phyloP scores from a whole-genome alignment of 257 asterid genomes.

The Nicotiana sylvestris region DNA sequence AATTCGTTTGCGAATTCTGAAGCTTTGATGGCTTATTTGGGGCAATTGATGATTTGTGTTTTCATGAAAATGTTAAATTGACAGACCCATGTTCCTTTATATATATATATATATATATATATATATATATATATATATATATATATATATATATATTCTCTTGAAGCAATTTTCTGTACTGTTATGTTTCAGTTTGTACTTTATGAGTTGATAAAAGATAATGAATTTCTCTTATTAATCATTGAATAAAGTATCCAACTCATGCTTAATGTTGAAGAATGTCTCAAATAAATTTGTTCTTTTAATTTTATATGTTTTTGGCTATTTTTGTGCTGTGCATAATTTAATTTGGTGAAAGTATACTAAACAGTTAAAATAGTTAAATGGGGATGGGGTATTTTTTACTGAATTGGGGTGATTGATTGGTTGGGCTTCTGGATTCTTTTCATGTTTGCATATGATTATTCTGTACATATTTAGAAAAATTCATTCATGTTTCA shows the following conservation, averaged over 20 bases:
- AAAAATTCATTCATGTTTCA: not conserved
- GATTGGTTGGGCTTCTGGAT: not conserved
- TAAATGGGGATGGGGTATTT: not conserved
- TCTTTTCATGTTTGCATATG: not conserved
- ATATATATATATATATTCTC: too few relatives aligned
- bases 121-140: too few relatives aligned
- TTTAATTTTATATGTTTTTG: not conserved
- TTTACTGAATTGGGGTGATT: not conserved
- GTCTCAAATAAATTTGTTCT: not conserved
- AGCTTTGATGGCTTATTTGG: not conserved
- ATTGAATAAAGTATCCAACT: not conserved
- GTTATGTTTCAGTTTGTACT: not conserved
- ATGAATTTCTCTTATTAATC: not conserved
- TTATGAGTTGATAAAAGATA: not conserved
- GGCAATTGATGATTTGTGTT: not conserved
- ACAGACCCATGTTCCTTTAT: not conserved
- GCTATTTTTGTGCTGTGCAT: not conserved
- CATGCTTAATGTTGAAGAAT: not conserved
- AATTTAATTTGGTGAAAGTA: not conserved
- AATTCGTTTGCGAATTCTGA: not conserved
- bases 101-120: too few relatives aligned
- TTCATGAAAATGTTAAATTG: not conserved
- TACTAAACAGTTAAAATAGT: not conserved
- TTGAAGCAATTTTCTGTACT: not conserved
- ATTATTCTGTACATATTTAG: not conserved